Evolutionary conservation across 805 yeast genomes (phyloP), one percentile per base, ranked within the genome.

Genomic region (Kluyveromyces starmeri): DNA sequence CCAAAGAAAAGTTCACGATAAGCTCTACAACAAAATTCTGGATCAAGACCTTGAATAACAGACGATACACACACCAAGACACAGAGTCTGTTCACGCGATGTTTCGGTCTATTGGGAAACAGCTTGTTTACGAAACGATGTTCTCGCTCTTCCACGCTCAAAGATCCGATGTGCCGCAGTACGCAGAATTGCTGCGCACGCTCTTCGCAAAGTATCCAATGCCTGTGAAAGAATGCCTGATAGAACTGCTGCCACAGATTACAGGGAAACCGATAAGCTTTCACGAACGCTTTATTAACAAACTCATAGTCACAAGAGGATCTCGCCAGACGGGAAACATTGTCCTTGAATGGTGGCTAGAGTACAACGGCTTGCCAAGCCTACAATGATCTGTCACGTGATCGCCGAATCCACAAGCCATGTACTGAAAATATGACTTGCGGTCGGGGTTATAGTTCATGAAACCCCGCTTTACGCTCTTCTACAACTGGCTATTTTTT

Each of bases 301-400:
- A 75, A 48, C 45, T 81, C 20, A 48, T 74, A 54, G 39, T 77
- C 2, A 78, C 85, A 1, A 67, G 85, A 47, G 88, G 88, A 2
- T 72, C 72, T 26, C 61, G 84, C 44, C 68, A 68, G 25, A 76
- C 79, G 2, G 68, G 73, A 32, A 75, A 68, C 14, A 64, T 75
- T 1, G 59, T 81, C 9, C 70, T 75, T 37, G 71, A 68, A 34
- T 75, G 78, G 55, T 81, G 88, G 88, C 55, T 78, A 15, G 65
- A 68, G 19, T 62, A 67, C 16, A 79, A 78, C 42, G 78, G 80
- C 1, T 39, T 54, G 22, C 59, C 61, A 11, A 30, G 17, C 25
- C 9, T 30, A 13, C 27, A 24, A 24, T 26, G 12, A 14, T 6
- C 7, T 10, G 13, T 10, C 26, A 23, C n/a, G n/a, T n/a, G n/a